Percentiles rank a stretch among this genome's conserved stretches.
Conservation (phyloP, 2,329 filamentous ascomycete species). For the Akanthomyces dipterigenus region DNA sequence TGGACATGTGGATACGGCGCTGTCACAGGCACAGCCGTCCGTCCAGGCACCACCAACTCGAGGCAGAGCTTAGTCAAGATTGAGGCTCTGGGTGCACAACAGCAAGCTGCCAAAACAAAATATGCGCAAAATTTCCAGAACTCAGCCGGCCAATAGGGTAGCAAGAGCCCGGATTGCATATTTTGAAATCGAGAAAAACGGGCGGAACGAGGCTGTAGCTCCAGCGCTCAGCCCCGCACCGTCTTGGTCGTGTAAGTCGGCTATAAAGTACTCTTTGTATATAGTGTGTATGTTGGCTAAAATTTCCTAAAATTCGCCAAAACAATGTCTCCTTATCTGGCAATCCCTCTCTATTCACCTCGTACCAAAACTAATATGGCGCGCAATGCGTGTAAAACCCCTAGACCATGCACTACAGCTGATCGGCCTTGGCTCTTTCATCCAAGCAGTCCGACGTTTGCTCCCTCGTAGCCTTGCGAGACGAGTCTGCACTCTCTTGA, state of each 20-base stretch:
- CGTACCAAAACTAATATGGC: background rate
- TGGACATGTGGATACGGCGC: slow-evolving; percentile 1
- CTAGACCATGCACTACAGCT: background rate
- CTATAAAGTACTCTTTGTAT: too few relatives aligned
- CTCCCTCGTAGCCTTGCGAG: background rate
- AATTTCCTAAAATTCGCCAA: too few relatives aligned
- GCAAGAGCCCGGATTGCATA: too few relatives aligned
- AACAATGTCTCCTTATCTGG: too few relatives aligned
- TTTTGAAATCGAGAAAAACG: background rate
- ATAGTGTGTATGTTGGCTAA: too few relatives aligned
- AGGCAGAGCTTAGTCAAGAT: background rate
- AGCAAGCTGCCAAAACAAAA: background rate
- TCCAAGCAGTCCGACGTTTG: background rate
- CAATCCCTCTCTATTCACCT: too few relatives aligned
- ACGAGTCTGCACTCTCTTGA: background rate
- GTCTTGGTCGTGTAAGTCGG: too few relatives aligned
- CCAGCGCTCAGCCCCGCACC: background rate
- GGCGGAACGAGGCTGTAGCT: background rate
- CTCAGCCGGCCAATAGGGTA: too few relatives aligned
- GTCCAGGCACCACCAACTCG: background rate
- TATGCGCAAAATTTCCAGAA: background rate
- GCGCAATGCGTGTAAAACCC: background rate
- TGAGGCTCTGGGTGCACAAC: background rate
- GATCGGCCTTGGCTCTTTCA: background rate
- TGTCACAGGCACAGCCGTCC: background rate